A percentile compares a stretch with the other conserved stretches of the same genome.
Conservation (phyloP, 1,284 basidiomycete species). For the Singerocomus inundabilis region DNA sequence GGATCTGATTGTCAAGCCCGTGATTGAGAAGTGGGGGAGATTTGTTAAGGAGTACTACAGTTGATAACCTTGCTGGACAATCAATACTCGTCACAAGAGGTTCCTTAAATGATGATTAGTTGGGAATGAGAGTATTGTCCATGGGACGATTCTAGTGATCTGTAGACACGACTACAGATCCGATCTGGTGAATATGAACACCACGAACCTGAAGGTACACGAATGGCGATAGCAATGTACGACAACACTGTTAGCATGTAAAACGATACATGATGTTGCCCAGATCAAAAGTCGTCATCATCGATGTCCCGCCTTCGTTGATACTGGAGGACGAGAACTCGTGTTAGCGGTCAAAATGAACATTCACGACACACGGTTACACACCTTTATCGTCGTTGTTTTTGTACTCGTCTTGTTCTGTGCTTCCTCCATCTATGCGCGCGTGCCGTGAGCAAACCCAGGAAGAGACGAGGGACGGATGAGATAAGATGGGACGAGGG, state of each 20-base stretch:
- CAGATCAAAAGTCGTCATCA: conserved; percentile 61
- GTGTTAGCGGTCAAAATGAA: neutral
- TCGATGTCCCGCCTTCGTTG: conserved; percentile 70
- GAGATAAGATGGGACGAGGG: neutral
- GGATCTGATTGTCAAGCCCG: conserved; percentile 68
- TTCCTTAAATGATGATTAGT: neutral
- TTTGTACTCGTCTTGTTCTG: conserved; percentile 52
- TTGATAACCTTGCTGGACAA: conserved; percentile 10
- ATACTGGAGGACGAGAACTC: conserved; percentile 46
- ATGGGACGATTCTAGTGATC: neutral
- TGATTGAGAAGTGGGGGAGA: conserved; percentile 72
- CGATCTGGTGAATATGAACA: neutral
- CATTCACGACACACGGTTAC: conserved; percentile 26
- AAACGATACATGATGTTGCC: neutral
- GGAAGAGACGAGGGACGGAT: neutral
- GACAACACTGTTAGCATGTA: too few relatives aligned
- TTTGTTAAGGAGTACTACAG: conserved; percentile 42
- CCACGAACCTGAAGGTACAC: conserved; percentile 1
- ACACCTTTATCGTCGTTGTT: conserved; percentile 69
- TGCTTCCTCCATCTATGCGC: conserved; percentile 61
- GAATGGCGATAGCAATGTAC: neutral
- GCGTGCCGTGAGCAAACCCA: neutral
- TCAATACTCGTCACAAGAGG: neutral
- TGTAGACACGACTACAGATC: neutral
- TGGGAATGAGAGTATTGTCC: neutral